phyloP scores from a whole-genome alignment of 495 filamentous ascomycete species.

The Aspergillus sparsus region DNA sequence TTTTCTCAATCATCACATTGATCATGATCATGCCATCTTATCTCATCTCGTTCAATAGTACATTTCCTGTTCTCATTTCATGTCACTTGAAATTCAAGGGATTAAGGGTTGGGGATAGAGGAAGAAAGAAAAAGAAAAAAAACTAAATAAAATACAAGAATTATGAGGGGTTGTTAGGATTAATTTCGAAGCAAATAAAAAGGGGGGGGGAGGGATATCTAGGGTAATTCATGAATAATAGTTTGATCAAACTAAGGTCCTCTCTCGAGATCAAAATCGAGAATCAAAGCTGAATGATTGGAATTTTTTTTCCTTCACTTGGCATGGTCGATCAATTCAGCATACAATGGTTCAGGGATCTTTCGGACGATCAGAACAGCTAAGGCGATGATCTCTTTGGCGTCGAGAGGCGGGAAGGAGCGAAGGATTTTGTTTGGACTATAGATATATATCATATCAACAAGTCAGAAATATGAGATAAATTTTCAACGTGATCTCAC shows the following conservation, averaged over 20 bases:
- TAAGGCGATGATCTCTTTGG: constrained; percentile 75
- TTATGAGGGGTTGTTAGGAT: background rate
- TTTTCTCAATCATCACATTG: constrained; percentile 3
- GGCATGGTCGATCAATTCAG: constrained; percentile 84
- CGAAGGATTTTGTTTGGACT: constrained; percentile 91
- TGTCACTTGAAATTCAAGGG: constrained; percentile 5
- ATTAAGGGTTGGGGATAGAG: constrained; percentile 1
- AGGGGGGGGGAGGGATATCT: background rate
- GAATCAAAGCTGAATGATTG: background rate
- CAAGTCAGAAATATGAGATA: constrained; percentile 4
- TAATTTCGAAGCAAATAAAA: background rate
- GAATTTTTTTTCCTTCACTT: constrained; percentile 48
- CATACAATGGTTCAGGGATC: constrained; percentile 87
- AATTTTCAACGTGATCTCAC: too few relatives aligned
- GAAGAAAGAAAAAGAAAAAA: constrained; percentile 1
- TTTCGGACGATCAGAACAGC: constrained; percentile 78
- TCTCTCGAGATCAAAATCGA: background rate
- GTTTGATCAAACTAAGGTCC: too few relatives aligned
- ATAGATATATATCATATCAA: background rate
- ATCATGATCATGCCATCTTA: constrained; percentile 6
- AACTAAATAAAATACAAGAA: constrained; percentile 9
- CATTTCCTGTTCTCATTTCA: constrained; percentile 11
- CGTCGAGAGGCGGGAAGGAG: constrained; percentile 83
- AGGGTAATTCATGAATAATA: background rate
- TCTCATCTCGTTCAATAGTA: constrained; percentile 17